Base-by-base conservation (phyloP, 2,329 filamentous ascomycete genomes). In the Hysterium pulicare region DNA sequence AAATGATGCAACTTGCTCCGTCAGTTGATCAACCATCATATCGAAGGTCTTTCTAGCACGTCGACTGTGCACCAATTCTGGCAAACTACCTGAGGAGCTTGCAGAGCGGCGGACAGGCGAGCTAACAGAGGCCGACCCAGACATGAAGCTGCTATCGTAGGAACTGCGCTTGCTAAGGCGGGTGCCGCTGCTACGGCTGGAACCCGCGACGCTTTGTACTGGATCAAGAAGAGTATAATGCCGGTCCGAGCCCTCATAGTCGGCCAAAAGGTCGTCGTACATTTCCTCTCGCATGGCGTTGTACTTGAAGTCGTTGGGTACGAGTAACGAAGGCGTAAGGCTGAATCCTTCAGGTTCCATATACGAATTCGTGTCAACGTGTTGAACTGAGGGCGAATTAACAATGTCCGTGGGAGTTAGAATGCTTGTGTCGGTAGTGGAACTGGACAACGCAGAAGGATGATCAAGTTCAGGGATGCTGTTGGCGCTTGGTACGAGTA, bases 161-260 rank as follows among this genome's bases (percentile, higher is more conserved):
- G 76, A 79, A 55, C 75, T 77, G 50, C 73, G 74, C 48, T 77
- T 77, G 67, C 76, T 79, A 39, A 76, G 72, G 11, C 71, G 72
- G 2, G 74, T 72, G 42, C 69, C 70, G 50, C 74, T 76, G 53
- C 70, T 76, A 20, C 73, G 71, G 20, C 68, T 66, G 5, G 70
- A 68, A 36, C 69, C 67, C 28, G 67, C 65, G 38, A 66, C 54
- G 38, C 67, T 66, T 34, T 55, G 55, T 21, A 45, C 61, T n/a
- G 66, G 59, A 20, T 71, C 61, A 40, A 67, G 66, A 45, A 74
- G 70, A 17, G 71, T 67, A 35, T 71, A 73, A 44, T 74, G 72
- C 9, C 69, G 67, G 44, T 76, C 72, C 22, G 69, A 70, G 23
- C 65, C 68, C 24, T 69, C 68, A 48, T 74, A 73, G 28, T 66